Conservation (phyloP, 768 basidiomycete species). For the Lentinula raphanica region DNA sequence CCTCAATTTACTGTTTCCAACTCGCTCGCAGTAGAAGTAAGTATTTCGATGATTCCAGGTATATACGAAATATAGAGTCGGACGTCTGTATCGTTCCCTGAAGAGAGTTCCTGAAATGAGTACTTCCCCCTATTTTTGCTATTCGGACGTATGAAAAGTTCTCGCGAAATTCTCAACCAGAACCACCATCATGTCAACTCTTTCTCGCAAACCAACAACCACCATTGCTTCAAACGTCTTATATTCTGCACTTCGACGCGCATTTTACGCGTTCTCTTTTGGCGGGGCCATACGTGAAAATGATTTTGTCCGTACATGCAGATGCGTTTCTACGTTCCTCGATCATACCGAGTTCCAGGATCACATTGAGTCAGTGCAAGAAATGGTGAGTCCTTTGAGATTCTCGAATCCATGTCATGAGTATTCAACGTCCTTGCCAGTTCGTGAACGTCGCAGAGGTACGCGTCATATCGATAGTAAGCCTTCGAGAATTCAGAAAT, state of each 20-base stretch:
- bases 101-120: too few species aligned
- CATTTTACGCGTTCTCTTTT: not conserved
- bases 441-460: slow-evolving; percentile 4
- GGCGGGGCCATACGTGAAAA: not conserved
- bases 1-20: too few species aligned
- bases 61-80: too few species aligned
- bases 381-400: not conserved
- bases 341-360: not conserved
- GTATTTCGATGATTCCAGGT: too few species aligned
- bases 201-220: not conserved
- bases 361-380: not conserved
- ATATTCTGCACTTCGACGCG: not conserved
- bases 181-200: not conserved
- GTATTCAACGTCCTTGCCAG: not conserved
- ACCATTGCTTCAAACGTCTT: not conserved
- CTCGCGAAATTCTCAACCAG: not conserved
- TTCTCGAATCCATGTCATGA: not conserved
- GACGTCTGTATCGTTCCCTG: too few species aligned
- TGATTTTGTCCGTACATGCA: not conserved
- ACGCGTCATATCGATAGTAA: too few species aligned
- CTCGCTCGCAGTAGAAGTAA: too few species aligned
- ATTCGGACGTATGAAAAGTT: too few species aligned
- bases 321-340: not conserved
- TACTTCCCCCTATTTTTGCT: too few species aligned
- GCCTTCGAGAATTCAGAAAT: too few species aligned